phyloP scores from a whole-genome alignment of 495 filamentous ascomycete genomes.

The Tirmania nivea region DNA sequence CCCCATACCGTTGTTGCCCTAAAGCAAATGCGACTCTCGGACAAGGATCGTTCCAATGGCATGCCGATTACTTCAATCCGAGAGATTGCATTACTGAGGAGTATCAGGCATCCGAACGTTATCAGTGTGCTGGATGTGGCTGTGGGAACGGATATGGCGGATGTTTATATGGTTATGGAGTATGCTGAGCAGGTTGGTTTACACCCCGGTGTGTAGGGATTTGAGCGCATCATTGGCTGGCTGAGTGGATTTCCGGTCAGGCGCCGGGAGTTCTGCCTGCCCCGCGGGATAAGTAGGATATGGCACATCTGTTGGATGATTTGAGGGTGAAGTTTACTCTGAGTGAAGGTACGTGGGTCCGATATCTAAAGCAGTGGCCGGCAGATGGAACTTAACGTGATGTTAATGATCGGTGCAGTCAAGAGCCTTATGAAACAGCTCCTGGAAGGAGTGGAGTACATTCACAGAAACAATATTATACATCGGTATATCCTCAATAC shows the following conservation, averaged over 20 bases:
- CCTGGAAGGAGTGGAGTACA: slow-evolving; percentile 26
- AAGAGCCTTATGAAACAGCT: slow-evolving; percentile 28
- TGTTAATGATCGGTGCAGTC: slow-evolving; percentile 11
- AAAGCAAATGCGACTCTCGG: slow-evolving; percentile 25
- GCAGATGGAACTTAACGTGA: background rate
- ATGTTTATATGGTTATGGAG: slow-evolving; percentile 30
- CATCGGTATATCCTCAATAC: slow-evolving; percentile 20
- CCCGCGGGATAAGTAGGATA: slow-evolving; percentile 17
- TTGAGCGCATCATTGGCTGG: slow-evolving; percentile 26
- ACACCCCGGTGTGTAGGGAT: slow-evolving; percentile 10
- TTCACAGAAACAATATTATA: slow-evolving; percentile 26
- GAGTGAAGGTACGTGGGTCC: slow-evolving; percentile 22
- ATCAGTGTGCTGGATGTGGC: slow-evolving; percentile 27
- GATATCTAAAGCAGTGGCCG: no score
- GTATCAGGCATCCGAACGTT: slow-evolving; percentile 24
- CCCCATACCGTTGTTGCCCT: slow-evolving; percentile 21
- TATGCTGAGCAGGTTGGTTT: slow-evolving; percentile 30
- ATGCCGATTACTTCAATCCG: slow-evolving; percentile 28
- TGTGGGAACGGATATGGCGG: slow-evolving; percentile 22
- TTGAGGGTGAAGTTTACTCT: slow-evolving; percentile 25
- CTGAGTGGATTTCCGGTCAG: slow-evolving; percentile 20
- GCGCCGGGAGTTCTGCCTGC: no score
- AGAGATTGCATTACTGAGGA: slow-evolving; percentile 27
- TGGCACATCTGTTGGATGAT: slow-evolving; percentile 27
- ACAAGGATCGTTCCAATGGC: slow-evolving; percentile 25